phyloP scores from a whole-genome alignment of 2,329 filamentous ascomycete genomes.

The Aspergillus pseudoterreus region DNA sequence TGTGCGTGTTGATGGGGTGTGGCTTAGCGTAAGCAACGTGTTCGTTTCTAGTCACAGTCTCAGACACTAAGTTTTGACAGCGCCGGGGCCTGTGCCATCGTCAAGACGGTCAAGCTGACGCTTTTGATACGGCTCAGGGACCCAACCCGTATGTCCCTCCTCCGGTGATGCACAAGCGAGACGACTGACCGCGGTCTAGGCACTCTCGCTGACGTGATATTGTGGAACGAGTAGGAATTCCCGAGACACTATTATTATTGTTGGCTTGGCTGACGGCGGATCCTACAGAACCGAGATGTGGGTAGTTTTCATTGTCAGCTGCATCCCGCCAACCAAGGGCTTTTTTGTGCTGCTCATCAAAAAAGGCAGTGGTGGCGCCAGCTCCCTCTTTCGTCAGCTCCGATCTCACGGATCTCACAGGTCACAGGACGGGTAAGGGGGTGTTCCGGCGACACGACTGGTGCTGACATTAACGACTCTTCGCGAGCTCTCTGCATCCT shows the following conservation, averaged over 20 bases:
- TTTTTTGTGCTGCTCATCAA: slow-evolving; percentile 1
- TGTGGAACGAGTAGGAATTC: slow-evolving; percentile 14
- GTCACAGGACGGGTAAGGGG: neutral
- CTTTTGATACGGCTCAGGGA: slow-evolving; percentile 10
- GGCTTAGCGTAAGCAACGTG: slow-evolving; percentile 15
- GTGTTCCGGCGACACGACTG: too few relatives aligned
- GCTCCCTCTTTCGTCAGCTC: neutral
- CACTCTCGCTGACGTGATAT: slow-evolving; percentile 11
- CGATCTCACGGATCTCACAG: neutral
- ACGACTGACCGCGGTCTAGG: slow-evolving; percentile 4
- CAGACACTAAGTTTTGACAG: neutral
- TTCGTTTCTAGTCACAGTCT: neutral
- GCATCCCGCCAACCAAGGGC: slow-evolving; percentile 14
- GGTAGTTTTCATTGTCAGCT: slow-evolving; percentile 22
- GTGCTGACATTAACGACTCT: too few relatives aligned
- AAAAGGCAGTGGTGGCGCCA: neutral
- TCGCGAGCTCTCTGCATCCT: too few relatives aligned
- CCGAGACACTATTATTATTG: neutral
- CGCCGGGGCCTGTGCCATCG: slow-evolving; percentile 16
- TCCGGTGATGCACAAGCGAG: neutral
- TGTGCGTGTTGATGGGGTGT: slow-evolving; percentile 25
- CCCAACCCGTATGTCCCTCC: slow-evolving; percentile 9
- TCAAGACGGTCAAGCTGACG: slow-evolving; percentile 13
- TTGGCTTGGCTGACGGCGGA: neutral
- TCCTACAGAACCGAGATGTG: slow-evolving; percentile 19